Evolutionary conservation across 1,139 yeast genomes (phyloP).

Genomic region (Candida glucosophila): DNA sequence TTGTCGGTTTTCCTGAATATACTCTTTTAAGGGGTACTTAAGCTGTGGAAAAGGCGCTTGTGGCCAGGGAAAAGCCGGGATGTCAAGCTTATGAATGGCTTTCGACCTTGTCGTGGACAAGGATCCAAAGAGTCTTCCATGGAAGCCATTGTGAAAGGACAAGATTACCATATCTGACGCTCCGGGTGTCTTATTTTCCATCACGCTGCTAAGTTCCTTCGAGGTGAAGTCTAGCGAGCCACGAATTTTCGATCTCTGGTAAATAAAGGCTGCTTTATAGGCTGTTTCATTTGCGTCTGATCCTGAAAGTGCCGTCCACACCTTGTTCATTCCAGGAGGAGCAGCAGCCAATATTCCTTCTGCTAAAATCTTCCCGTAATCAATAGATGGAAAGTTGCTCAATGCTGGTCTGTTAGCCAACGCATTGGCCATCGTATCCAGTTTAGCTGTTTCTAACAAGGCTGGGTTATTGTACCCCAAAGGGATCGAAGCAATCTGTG

Average conservation of each 20-base stretch:
- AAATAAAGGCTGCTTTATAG: constrained; percentile 71
- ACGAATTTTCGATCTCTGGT: constrained; percentile 53
- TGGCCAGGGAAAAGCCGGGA: constrained; percentile 76
- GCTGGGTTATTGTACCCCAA: constrained; percentile 73
- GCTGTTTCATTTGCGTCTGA: constrained; percentile 76
- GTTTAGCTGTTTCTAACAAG: constrained; percentile 49
- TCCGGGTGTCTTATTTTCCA: constrained; percentile 62
- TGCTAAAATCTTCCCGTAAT: constrained; percentile 39
- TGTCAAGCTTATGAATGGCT: constrained; percentile 66
- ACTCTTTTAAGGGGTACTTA: constrained; percentile 54
- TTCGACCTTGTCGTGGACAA: constrained; percentile 67
- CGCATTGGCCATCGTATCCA: constrained; percentile 60
- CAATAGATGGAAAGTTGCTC: constrained; percentile 64
- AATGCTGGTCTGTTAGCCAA: constrained; percentile 67
- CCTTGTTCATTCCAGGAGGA: constrained; percentile 55
- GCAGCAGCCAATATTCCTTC: constrained; percentile 58
- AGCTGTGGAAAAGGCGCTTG: constrained; percentile 63
- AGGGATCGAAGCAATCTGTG: constrained; percentile 70
- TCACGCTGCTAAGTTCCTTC: constrained; percentile 53
- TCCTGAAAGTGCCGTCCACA: constrained; percentile 68
- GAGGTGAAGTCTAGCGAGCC: constrained; percentile 44
- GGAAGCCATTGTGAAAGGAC: constrained; percentile 66
- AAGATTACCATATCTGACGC: constrained; percentile 58
- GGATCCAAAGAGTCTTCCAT: constrained; percentile 68
- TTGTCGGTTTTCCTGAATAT: constrained; percentile 39